These are phyloP conservation scores for Lentinula raphanica DNA, from an alignment of 768 basidiomycete genomes.

Conservation along the genomic window DNA sequence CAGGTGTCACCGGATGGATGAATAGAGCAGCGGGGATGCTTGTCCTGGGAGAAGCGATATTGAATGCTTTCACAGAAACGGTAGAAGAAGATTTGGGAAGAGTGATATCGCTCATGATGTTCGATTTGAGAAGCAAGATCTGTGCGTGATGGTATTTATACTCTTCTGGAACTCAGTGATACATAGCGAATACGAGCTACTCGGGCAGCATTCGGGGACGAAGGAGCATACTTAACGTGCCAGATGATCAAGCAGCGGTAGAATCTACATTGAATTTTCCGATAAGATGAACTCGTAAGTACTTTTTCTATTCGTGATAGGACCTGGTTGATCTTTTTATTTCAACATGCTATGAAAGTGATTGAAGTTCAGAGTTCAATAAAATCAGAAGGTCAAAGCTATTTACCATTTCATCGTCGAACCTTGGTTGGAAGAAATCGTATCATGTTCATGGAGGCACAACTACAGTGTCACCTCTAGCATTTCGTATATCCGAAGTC, in stretches of 20 bases:
- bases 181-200: background rate
- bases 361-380: background rate
- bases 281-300: background rate
- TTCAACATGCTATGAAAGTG: no score
- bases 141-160: background rate
- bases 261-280: background rate
- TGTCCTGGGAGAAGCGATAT: conserved; percentile 1
- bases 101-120: conserved; percentile 6
- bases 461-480: background rate
- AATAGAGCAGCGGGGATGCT: conserved; percentile 11
- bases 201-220: background rate
- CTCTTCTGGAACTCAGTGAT: background rate
- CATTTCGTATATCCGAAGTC: background rate
- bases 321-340: no score
- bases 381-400: background rate
- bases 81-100: conserved; percentile 10
- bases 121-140: background rate
- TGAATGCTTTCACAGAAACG: conserved; percentile 14
- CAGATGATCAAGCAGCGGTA: background rate
- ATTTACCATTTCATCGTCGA: background rate
- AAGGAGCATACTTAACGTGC: background rate
- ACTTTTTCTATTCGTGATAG: no score
- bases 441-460: background rate
- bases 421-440: no score
- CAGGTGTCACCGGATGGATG: conserved; percentile 11